Conservation (phyloP, 2,329 filamentous ascomycete genomes). For the Aspergillus pseudoviridinutans region DNA sequence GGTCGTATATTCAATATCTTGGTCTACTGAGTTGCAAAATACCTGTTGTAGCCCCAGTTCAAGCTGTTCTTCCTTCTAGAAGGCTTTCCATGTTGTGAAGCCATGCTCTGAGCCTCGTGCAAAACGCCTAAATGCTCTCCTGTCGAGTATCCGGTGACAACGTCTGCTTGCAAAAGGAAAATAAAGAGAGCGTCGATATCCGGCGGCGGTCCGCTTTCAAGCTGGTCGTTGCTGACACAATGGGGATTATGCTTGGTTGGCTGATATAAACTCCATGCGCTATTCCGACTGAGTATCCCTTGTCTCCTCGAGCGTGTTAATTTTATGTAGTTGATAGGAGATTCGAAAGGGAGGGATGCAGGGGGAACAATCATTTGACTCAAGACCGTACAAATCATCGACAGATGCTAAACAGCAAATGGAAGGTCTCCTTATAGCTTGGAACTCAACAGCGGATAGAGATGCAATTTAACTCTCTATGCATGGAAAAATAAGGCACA, state of each 20-base stretch:
- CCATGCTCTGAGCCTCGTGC: background rate
- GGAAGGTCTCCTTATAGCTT: background rate
- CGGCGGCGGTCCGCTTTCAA: background rate
- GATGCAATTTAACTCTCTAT: background rate
- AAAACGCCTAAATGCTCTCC: background rate
- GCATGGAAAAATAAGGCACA: background rate
- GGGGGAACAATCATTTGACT: background rate
- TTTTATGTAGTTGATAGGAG: background rate
- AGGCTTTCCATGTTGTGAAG: background rate
- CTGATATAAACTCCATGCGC: background rate
- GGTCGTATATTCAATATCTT: background rate
- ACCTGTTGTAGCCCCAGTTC: background rate
- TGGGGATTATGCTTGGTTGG: background rate
- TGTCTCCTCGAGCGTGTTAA: background rate
- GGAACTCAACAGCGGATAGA: background rate
- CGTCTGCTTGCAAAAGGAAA: background rate
- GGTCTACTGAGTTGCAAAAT: background rate
- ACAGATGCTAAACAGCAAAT: background rate
- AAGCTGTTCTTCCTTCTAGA: background rate
- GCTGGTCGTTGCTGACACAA: background rate
- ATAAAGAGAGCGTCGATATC: background rate
- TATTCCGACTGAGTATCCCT: background rate
- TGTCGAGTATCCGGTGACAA: background rate
- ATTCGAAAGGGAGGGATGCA: background rate
- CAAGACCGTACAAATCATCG: background rate